phyloP scores from a whole-genome alignment of 768 basidiomycete genomes.

The Trametes villosa region DNA sequence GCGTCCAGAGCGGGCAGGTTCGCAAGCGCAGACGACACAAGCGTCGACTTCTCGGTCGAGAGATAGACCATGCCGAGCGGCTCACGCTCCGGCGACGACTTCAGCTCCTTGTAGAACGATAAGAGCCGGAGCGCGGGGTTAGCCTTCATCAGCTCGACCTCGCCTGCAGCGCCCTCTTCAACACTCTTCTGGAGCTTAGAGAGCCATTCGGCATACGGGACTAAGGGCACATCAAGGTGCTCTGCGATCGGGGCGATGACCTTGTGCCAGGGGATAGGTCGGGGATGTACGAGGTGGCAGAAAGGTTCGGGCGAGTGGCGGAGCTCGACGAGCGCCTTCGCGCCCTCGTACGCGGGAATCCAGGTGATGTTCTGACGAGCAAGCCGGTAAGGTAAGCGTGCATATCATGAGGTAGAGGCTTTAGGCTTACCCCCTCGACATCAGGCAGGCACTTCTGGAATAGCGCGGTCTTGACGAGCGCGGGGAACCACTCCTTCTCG shows the following conservation, averaged over 20 bases:
- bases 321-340: constrained; percentile 31
- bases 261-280: constrained; percentile 38
- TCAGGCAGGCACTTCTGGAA: constrained; percentile 33
- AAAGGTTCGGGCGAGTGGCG: constrained; percentile 21
- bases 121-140: constrained; percentile 36
- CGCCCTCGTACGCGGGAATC: constrained; percentile 32
- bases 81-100: constrained; percentile 10
- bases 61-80: constrained; percentile 19
- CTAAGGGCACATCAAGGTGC: constrained; percentile 29
- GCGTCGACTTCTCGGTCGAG: constrained; percentile 10
- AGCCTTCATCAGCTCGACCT: constrained; percentile 16
- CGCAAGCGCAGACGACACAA: constrained; percentile 12
- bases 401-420: background rate
- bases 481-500: constrained; percentile 38
- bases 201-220: constrained; percentile 35
- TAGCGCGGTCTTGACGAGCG: constrained; percentile 31
- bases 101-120: constrained; percentile 25
- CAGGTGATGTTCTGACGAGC: constrained; percentile 28
- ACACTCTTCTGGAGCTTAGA: constrained; percentile 10
- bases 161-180: constrained; percentile 6
- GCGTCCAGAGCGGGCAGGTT: constrained; percentile 2
- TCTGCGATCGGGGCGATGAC: constrained; percentile 14
- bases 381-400: background rate
- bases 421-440: constrained; percentile 21
- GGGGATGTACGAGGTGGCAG: constrained; percentile 48